These are phyloP conservation scores for Pneumocystis murina DNA, from an alignment of 1,139 yeast genomes.

Conservation along the genomic window DNA sequence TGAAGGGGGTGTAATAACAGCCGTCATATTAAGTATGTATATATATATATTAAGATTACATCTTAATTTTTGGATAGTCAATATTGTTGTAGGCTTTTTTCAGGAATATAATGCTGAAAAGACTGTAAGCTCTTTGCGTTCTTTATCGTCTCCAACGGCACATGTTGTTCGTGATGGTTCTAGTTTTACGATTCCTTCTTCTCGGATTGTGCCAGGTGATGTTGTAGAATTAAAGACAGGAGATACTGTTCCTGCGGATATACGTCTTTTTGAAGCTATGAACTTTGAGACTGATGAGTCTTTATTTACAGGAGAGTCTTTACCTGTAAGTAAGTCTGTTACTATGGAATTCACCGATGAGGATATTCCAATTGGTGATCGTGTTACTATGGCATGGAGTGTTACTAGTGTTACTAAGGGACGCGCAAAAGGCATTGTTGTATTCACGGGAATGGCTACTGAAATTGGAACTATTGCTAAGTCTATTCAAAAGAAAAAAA, in stretches of 20 bases:
- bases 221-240: constrained; percentile 52
- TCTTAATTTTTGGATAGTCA: constrained; percentile 25
- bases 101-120: constrained; percentile 65
- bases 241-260: constrained; percentile 68
- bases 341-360: constrained; percentile 28
- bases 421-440: constrained; percentile 52
- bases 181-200: constrained; percentile 45
- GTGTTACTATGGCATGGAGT: constrained; percentile 57
- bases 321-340: constrained; percentile 52
- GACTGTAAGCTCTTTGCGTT: constrained; percentile 62
- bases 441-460: constrained; percentile 53
- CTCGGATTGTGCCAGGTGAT: constrained; percentile 68
- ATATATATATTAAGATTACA: constrained; percentile 5
- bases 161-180: constrained; percentile 48
- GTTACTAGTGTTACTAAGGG: constrained; percentile 66
- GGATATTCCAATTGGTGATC: constrained; percentile 56
- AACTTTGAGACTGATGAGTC: constrained; percentile 76
- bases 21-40: constrained; percentile 32
- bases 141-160: constrained; percentile 61
- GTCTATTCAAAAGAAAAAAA: constrained; percentile 23
- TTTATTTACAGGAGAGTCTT: constrained; percentile 62
- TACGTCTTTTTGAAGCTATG: constrained; percentile 48
- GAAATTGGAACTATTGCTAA: constrained; percentile 68
- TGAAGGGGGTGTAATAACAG: constrained; percentile 68
- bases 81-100: constrained; percentile 52